These are phyloP conservation scores for Cryphonectria nitschkei DNA, from an alignment of 2,329 filamentous ascomycete genomes.

Conservation along the genomic window DNA sequence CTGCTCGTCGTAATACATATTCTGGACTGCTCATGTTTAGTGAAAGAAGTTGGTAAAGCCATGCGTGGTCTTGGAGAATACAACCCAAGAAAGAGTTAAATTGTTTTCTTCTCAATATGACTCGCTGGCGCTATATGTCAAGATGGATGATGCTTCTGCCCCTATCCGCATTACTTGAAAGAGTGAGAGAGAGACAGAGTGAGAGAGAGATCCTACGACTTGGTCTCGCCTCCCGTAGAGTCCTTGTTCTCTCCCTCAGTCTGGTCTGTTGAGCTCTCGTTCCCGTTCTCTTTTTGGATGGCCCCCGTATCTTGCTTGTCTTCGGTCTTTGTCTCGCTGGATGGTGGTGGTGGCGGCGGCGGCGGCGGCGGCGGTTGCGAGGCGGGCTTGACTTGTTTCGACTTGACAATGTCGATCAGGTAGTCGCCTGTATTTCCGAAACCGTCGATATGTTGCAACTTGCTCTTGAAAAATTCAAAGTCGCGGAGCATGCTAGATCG, in stretches of 20 bases:
- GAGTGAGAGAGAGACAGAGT: not conserved
- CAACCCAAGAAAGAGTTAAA: slow-evolving; percentile 18
- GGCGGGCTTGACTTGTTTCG: slow-evolving; percentile 53
- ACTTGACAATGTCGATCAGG: slow-evolving; percentile 66
- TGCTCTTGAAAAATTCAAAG: slow-evolving; percentile 71
- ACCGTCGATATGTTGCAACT: slow-evolving; percentile 77
- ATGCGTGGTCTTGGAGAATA: slow-evolving; percentile 5
- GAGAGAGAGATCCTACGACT: not conserved
- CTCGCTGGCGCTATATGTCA: slow-evolving; percentile 19
- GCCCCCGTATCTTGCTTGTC: slow-evolving; percentile 28
- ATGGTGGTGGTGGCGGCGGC: slow-evolving; percentile 12
- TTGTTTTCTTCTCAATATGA: slow-evolving; percentile 11
- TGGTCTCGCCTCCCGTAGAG: slow-evolving; percentile 7
- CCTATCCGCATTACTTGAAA: not conserved
- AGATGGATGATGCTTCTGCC: not conserved
- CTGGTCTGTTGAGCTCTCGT: not conserved
- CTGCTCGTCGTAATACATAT: not conserved
- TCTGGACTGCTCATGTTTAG: not conserved
- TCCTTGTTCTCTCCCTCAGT: slow-evolving; percentile 11
- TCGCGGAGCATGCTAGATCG: slow-evolving; percentile 71
- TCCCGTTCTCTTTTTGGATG: slow-evolving; percentile 7
- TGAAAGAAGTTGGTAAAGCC: not conserved
- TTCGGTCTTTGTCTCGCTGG: slow-evolving; percentile 28
- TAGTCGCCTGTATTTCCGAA: slow-evolving; percentile 74
- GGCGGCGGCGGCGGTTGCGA: slow-evolving; percentile 25